These are phyloP conservation scores for Sphagnum contortum DNA, from an alignment of 225 moss, liverwort and hornwort species.

Conservation along the genomic window DNA sequence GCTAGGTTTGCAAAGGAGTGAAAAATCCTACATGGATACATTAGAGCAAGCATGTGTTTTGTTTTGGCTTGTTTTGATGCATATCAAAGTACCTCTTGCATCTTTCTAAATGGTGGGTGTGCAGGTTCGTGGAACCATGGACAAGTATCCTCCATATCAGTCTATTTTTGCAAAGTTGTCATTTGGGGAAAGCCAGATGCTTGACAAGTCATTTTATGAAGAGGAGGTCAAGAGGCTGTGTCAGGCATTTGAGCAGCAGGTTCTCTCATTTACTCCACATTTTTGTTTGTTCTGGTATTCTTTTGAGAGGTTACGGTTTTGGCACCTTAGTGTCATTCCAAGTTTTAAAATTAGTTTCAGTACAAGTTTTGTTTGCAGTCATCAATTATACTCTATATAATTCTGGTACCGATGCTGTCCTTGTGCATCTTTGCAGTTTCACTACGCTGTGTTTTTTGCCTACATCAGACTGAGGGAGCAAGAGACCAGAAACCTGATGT, in stretches of 20 bases:
- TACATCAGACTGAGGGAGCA: slow-evolving; percentile 93
- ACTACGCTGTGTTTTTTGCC: slow-evolving; percentile 83
- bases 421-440: slow-evolving; percentile 53
- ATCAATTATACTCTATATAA: no score
- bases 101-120: not conserved
- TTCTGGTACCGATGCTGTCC: no score
- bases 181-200: slow-evolving; percentile 99
- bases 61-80: no score
- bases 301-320: no score
- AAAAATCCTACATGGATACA: no score
- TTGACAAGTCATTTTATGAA: slow-evolving; percentile 94
- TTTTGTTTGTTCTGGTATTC: no score
- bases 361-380: no score
- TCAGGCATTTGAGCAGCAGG: slow-evolving; percentile 92
- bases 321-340: no score
- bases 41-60: no score
- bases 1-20: no score
- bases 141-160: slow-evolving; percentile 95
- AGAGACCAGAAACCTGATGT: slow-evolving; percentile 93
- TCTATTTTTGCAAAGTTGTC: slow-evolving; percentile 85
- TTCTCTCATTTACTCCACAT: slow-evolving; percentile 3
- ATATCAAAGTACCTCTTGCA: no score
- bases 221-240: slow-evolving; percentile 87
- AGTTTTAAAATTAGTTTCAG: no score
- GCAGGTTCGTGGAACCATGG: slow-evolving; percentile 87